These are phyloP conservation scores for Neurospora intermedia DNA, from an alignment of 495 filamentous ascomycete species.

Conservation along the genomic window DNA sequence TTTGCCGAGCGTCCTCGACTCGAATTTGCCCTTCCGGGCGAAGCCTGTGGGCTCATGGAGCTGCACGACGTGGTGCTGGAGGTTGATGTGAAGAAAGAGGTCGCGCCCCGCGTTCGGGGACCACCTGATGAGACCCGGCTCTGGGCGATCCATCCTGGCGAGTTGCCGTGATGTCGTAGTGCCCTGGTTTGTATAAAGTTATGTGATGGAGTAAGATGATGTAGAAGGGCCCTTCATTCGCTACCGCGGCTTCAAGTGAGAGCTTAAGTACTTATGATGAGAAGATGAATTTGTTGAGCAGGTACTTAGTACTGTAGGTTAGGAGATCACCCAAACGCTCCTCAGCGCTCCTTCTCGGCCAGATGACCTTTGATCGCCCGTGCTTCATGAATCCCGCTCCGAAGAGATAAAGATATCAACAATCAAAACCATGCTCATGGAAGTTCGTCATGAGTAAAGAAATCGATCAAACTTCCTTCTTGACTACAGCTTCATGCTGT, in stretches of 20 bases:
- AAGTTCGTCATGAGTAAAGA: background rate
- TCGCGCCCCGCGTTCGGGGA: slow-evolving; percentile 61
- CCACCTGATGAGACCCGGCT: slow-evolving; percentile 64
- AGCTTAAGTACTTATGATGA: too few species aligned
- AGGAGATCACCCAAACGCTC: background rate
- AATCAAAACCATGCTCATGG: background rate
- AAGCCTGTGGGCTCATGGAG: slow-evolving; percentile 62
- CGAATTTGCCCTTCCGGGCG: slow-evolving; percentile 42
- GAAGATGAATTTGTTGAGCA: too few species aligned
- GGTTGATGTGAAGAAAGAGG: slow-evolving; percentile 75
- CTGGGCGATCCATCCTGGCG: slow-evolving; percentile 39
- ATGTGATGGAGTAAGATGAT: background rate
- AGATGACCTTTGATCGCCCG: background rate
- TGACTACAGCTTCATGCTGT: background rate
- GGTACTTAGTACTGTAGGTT: too few species aligned
- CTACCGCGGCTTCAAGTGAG: background rate
- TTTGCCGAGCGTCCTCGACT: slow-evolving; percentile 58
- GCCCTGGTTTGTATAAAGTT: background rate
- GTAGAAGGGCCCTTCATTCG: background rate
- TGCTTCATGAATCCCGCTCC: background rate
- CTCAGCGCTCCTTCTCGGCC: background rate
- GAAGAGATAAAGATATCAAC: background rate
- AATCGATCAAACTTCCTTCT: background rate
- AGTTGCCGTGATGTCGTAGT: background rate
- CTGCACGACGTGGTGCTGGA: slow-evolving; percentile 66